Evolutionary conservation across 441 rosid genomes (phyloP).

Genomic region (Omphalea diandra): DNA sequence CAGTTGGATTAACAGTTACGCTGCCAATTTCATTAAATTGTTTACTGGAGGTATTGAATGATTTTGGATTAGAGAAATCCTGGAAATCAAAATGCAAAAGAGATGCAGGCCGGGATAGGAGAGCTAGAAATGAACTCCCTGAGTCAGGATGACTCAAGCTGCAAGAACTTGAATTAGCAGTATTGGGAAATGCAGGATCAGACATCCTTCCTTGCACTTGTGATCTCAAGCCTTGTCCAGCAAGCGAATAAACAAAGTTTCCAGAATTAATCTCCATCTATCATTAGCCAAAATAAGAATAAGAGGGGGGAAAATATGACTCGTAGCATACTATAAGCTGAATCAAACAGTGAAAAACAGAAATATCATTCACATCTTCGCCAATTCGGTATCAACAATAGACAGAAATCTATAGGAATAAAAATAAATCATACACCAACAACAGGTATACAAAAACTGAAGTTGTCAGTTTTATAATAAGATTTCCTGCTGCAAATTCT

Average conservation of each 20-base stretch:
- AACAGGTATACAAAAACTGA: background rate
- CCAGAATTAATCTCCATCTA: conserved; percentile 36
- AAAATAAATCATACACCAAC: background rate
- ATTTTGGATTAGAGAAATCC: conserved; percentile 34
- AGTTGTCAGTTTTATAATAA: background rate
- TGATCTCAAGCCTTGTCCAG: conserved; percentile 29
- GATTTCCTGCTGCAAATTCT: background rate
- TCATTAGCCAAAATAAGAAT: background rate
- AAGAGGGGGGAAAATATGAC: background rate
- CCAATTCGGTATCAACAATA: background rate
- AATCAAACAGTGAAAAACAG: conserved; percentile 2
- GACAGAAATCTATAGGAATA: background rate
- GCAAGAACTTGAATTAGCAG: conserved; percentile 22
- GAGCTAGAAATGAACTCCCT: conserved; percentile 45
- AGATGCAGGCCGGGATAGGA: conserved; percentile 42
- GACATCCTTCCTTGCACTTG: conserved; percentile 27
- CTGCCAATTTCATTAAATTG: conserved; percentile 15
- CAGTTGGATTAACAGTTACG: conserved; percentile 24
- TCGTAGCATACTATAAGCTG: background rate
- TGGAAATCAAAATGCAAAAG: conserved; percentile 35
- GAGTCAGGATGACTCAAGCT: conserved; percentile 22
- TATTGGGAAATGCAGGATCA: conserved; percentile 20
- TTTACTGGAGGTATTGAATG: conserved; percentile 23
- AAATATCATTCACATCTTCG: background rate
- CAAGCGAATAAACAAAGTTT: conserved; percentile 24